Evolutionary conservation across 331 rosid species (phyloP).

Genomic region (Rosa hybrid): DNA sequence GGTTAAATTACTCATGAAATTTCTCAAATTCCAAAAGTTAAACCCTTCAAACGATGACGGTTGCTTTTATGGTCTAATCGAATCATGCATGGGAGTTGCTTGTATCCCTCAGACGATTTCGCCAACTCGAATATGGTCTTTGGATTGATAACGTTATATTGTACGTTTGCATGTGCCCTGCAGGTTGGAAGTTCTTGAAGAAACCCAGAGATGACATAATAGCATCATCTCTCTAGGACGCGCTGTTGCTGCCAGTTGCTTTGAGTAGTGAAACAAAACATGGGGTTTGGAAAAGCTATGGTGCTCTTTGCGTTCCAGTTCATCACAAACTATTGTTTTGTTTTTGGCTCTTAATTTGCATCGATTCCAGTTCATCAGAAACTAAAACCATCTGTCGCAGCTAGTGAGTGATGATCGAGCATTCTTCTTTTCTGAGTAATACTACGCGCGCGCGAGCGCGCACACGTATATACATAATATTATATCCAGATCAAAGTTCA

Average conservation of each 20-base stretch:
- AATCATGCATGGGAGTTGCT: background rate
- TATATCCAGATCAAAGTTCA: background rate
- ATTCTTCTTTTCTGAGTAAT: background rate
- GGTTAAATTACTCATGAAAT: background rate
- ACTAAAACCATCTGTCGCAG: background rate
- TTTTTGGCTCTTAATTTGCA: background rate
- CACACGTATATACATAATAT: background rate
- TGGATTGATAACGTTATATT: background rate
- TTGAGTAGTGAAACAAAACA: background rate
- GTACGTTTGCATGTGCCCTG: background rate
- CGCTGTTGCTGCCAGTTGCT: background rate
- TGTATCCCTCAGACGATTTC: background rate
- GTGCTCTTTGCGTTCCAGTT: background rate
- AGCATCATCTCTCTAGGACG: background rate
- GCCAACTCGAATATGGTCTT: background rate
- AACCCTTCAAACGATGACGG: background rate
- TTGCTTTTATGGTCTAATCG: background rate
- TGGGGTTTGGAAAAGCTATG: background rate
- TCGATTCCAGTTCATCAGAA: background rate
- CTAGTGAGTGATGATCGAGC: background rate
- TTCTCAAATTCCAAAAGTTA: background rate
- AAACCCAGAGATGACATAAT: conserved; percentile 8
- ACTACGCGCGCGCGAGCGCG: too few species aligned
- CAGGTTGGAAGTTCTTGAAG: conserved; percentile 1
- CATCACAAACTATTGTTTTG: background rate